Base-by-base conservation (phyloP, 2,329 filamentous ascomycete species). In the Capronia americana region DNA sequence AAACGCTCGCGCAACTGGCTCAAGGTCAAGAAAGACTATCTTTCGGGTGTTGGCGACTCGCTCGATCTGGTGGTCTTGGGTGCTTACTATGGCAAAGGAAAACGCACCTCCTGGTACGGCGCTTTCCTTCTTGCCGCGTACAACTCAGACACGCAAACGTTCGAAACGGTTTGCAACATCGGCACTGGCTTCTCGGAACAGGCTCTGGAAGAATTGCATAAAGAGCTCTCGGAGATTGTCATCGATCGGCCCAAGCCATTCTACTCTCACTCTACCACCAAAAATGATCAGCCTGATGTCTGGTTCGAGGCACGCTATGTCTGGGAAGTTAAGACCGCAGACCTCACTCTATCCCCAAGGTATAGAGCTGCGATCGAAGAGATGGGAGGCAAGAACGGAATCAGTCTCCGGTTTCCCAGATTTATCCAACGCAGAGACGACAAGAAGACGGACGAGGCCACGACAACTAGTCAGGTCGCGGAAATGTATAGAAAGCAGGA, bases 21-120 rank as follows among this genome's bases (percentile, higher is more conserved):
- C 71, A 99, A 99, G 85, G 91, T 98, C 79, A 99, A 99, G 79
- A 99, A 99, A 76, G 95, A 99, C 76, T 99, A 99, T 77, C 91
- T 99, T 63, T 86, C 91, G 5, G 94, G 94, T 60, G 89, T 97
- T 1, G 95, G 95, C 59, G 95, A 99, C 79, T 97, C 93, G 1
- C 90, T 99, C 24, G 95, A 99, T 75, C 89, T 99, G 2, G 95
- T 99, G 38, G 95, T 99, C 0, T 83, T 99, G 0, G 95, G 95
- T 30, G 95, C 94, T 14, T 99, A 99, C 82, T 87, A 91, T 78
- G 95, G 95, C 74, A 93, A 91, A 76, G 95, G 95, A 73, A 99
- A 98, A 82, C 92, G 95, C 66, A 97, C 95, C 0, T 94, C 91
- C 0, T 92, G 96, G 65, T 99, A 97, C 76, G 95, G 95, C 65